Percentiles rank a stretch among this genome's conserved stretches.
Evolutionary conservation across 805 yeast genomes (phyloP).

Genomic region (Schwanniomyces sp.): DNA sequence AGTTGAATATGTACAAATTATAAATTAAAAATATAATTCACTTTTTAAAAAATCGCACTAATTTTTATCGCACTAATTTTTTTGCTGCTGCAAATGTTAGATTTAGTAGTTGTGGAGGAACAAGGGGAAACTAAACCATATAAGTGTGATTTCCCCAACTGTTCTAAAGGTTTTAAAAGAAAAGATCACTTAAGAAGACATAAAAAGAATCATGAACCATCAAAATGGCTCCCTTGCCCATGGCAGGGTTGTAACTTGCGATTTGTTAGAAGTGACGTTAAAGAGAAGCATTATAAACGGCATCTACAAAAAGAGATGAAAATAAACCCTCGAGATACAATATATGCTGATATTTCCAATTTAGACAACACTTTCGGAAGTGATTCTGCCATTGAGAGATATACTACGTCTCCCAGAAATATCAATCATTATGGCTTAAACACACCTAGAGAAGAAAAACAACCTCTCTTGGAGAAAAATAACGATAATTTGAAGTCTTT

Average conservation of each 20-base stretch:
- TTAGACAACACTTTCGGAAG: background rate
- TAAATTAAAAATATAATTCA: no score
- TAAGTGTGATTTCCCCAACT: conserved; percentile 45
- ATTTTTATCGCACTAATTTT: no score
- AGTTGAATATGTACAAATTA: no score
- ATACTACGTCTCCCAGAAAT: background rate
- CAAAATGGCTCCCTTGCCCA: conserved; percentile 9
- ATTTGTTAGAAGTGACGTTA: conserved; percentile 20
- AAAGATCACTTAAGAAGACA: conserved; percentile 65
- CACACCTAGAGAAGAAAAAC: background rate
- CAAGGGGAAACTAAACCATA: conserved; percentile 8
- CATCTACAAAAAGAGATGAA: conserved; percentile 7
- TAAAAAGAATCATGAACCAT: conserved; percentile 51
- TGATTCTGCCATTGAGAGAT: background rate
- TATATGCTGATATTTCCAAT: background rate
- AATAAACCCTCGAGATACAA: background rate
- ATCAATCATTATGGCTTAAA: background rate
- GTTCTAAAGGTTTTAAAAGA: conserved; percentile 53
- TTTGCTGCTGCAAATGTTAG: no score
- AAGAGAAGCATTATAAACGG: conserved; percentile 20
- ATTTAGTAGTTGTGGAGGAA: no score
- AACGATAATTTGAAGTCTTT: background rate
- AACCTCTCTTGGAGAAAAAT: background rate
- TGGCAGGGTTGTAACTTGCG: conserved; percentile 17
- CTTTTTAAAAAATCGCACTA: no score